Conservation (phyloP, 441 rosid genomes). For the California macrophylla region DNA sequence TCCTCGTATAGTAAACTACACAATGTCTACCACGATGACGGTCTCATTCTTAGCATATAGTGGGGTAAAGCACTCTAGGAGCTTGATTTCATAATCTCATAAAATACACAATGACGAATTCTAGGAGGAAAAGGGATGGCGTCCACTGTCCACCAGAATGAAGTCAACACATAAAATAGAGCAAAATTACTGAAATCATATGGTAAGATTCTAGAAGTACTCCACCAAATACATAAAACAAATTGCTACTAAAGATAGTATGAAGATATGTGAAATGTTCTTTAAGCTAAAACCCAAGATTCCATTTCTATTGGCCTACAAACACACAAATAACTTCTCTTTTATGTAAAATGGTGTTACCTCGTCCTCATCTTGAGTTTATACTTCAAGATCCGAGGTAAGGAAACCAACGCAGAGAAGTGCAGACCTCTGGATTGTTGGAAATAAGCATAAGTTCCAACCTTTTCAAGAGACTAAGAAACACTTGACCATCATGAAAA, state of each 20-base stretch:
- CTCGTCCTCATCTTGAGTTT: conserved; percentile 93
- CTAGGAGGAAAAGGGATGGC: background rate
- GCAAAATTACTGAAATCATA: background rate
- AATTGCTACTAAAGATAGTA: background rate
- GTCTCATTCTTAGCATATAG: background rate
- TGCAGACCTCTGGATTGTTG: conserved; percentile 64
- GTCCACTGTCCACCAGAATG: background rate
- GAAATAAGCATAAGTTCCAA: background rate
- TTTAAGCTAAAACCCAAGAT: background rate
- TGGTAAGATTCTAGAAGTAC: background rate
- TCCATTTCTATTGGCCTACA: conserved; percentile 9
- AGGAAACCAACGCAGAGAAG: conserved; percentile 87
- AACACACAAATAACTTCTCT: background rate
- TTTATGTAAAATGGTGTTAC: conserved; percentile 25
- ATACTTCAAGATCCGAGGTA: conserved; percentile 72
- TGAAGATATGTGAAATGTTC: background rate
- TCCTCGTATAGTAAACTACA: background rate
- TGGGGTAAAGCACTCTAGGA: background rate
- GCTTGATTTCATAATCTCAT: background rate
- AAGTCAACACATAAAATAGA: background rate
- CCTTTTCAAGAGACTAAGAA: background rate
- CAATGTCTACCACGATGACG: background rate
- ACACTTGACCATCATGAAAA: background rate
- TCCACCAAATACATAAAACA: conserved; percentile 6
- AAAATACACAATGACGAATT: background rate